A percentile compares a stretch with the other conserved stretches of the same genome.
These are phyloP conservation scores for Spinellus fusiger DNA, from an alignment of 192 early-diverging fungal genomes.

Conservation along the genomic window DNA sequence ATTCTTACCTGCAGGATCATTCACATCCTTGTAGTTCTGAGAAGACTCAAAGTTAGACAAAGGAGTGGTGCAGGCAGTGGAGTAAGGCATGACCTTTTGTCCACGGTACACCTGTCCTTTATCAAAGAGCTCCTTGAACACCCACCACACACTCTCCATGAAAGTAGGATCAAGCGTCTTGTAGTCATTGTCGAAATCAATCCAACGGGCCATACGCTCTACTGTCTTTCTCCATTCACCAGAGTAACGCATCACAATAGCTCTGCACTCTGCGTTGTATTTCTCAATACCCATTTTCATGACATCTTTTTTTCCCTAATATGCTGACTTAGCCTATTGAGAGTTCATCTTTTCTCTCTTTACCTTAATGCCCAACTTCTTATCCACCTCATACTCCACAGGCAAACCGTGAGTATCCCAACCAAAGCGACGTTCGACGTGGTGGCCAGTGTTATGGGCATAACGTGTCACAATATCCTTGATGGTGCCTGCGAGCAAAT, in stretches of 20 bases:
- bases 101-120: conserved; percentile 96
- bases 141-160: conserved; percentile 99
- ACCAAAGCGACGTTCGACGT: conserved; percentile 95
- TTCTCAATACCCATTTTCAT: conserved; percentile 90
- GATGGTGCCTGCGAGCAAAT: conserved; percentile 97
- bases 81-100: conserved; percentile 93
- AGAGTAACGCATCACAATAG: conserved; percentile 95
- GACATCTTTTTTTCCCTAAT: conserved; percentile 80
- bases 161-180: conserved; percentile 94
- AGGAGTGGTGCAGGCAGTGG: conserved; percentile 85
- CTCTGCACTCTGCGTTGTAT: conserved; percentile 95
- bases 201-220: conserved; percentile 97
- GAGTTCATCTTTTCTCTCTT: background rate
- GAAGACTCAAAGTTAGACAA: conserved; percentile 97
- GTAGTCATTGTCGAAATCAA: conserved; percentile 99
- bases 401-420: conserved; percentile 92
- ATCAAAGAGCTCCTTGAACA: conserved; percentile 92
- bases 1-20: conserved; percentile 74
- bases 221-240: conserved; percentile 91
- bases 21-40: conserved; percentile 97
- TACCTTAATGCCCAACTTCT: conserved; percentile 33
- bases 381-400: conserved; percentile 97
- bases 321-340: background rate
- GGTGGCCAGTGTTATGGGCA: conserved; percentile 91
- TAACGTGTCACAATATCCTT: conserved; percentile 99